These are phyloP conservation scores for Edaphochlamys debaryana DNA, from an alignment of 139 green algal species.

Conservation along the genomic window DNA sequence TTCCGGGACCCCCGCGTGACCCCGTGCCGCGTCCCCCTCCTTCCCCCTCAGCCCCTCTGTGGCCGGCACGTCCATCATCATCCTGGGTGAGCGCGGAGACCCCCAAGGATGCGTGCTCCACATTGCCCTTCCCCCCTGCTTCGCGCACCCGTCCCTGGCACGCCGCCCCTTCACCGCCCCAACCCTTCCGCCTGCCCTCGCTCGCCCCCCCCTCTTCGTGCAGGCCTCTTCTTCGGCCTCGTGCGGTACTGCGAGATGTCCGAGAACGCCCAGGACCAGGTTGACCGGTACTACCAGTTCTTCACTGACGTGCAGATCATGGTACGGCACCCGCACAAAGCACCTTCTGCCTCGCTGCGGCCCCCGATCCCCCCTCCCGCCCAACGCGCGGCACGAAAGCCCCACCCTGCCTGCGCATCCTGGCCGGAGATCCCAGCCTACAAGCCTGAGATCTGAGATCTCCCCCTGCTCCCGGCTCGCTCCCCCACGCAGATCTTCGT, in stretches of 20 bases:
- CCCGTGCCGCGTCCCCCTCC: no score
- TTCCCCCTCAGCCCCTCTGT: neutral
- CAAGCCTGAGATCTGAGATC: no score
- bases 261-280: neutral
- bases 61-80: neutral
- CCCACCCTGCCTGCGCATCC: neutral
- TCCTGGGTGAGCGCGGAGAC: no score
- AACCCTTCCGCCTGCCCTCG: neutral
- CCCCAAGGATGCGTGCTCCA: neutral
- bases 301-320: conserved; percentile 24
- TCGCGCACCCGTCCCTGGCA: neutral
- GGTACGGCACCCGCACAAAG: neutral
- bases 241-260: neutral
- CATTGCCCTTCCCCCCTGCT: neutral
- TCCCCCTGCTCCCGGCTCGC: neutral
- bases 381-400: neutral
- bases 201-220: neutral
- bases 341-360: neutral
- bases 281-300: conserved; percentile 41
- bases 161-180: no score
- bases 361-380: neutral
- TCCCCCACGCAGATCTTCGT: neutral
- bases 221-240: conserved; percentile 1
- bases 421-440: no score
- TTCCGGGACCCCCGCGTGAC: neutral